Evolutionary conservation across 2,329 filamentous ascomycete species (phyloP).

Genomic region (Ustulina deusta): DNA sequence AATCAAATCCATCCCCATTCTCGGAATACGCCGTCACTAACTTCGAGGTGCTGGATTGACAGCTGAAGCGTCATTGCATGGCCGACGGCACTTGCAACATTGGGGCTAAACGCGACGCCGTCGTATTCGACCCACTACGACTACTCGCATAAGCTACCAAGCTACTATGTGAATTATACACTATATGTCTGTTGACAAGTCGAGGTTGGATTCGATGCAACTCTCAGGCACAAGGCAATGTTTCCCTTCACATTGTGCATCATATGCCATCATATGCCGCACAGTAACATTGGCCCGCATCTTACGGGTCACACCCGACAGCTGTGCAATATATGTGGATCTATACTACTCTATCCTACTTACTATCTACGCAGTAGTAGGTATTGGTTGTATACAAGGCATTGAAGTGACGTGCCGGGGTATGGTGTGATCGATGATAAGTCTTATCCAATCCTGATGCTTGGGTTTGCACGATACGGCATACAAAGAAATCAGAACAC

Average conservation of each 20-base stretch:
- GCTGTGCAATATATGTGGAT: constrained; percentile 16
- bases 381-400: background rate
- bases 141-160: constrained; percentile 7
- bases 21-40: constrained; percentile 20
- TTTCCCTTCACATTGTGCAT: constrained; percentile 25
- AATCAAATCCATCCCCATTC: constrained; percentile 14
- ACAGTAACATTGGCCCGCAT: constrained; percentile 28
- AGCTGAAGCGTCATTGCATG: constrained; percentile 18
- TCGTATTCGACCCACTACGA: constrained; percentile 18
- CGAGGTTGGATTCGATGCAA: constrained; percentile 18
- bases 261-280: constrained; percentile 12
- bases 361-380: background rate
- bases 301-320: constrained; percentile 28
- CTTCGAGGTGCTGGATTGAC: background rate
- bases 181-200: background rate
- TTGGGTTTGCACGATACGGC: background rate
- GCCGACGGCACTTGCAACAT: constrained; percentile 20
- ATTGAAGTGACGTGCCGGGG: constrained; percentile 7
- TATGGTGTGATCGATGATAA: constrained; percentile 4
- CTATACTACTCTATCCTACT: background rate
- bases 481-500: background rate
- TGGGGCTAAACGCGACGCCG: constrained; percentile 30
- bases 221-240: constrained; percentile 17
- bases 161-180: background rate
- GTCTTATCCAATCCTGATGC: background rate